A percentile compares a stretch with the other conserved stretches of the same genome.
These are phyloP conservation scores for Ophiognomonia clavigignenti-juglandacearum DNA, from an alignment of 2,329 filamentous ascomycete genomes.

Conservation along the genomic window DNA sequence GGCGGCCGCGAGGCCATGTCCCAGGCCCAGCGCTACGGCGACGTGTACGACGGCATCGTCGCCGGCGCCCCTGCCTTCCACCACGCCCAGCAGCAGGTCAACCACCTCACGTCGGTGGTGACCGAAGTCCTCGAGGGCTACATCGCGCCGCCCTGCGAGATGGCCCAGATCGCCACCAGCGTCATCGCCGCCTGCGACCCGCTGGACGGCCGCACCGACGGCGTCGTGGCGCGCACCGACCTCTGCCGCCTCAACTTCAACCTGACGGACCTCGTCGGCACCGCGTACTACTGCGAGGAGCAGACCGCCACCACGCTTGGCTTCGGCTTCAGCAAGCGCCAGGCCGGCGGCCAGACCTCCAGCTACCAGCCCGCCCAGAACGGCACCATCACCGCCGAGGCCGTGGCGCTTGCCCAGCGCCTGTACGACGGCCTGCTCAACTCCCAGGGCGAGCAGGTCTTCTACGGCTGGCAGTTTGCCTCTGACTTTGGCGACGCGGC, in stretches of 20 bases:
- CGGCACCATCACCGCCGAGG: constrained; percentile 29
- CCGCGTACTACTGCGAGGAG: constrained; percentile 29
- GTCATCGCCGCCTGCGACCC: constrained; percentile 51
- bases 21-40: constrained; percentile 33
- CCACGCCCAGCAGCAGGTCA: constrained; percentile 32
- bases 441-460: constrained; percentile 28
- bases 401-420: constrained; percentile 27
- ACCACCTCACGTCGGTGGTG: constrained; percentile 21
- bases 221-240: constrained; percentile 39
- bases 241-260: constrained; percentile 31
- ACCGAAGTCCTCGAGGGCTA: constrained; percentile 36
- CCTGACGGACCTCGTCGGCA: constrained; percentile 26
- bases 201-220: constrained; percentile 49
- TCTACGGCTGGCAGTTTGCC: constrained; percentile 31
- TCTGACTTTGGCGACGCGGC: constrained; percentile 27
- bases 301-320: constrained; percentile 19
- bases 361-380: constrained; percentile 27
- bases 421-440: constrained; percentile 30
- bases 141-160: constrained; percentile 37
- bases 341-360: constrained; percentile 17
- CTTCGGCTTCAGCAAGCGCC: constrained; percentile 24
- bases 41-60: constrained; percentile 39
- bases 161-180: constrained; percentile 46
- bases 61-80: constrained; percentile 42
- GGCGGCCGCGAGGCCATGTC: constrained; percentile 46